Base-by-base conservation (phyloP, 176 grass and related monocot species). In the Lolium perenne region DNA sequence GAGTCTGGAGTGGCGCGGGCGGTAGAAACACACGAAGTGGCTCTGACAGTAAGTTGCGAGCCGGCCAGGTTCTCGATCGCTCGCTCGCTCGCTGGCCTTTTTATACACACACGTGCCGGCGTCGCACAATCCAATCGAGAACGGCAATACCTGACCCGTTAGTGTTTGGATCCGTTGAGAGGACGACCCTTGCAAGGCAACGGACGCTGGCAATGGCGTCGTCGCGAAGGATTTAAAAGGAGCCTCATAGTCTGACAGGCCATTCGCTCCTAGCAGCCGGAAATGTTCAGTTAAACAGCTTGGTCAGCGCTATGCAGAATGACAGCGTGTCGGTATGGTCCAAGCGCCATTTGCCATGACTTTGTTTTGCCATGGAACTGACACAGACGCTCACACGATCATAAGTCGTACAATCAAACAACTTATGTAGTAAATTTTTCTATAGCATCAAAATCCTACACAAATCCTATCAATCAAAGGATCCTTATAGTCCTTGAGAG, bases 51-150 rank as follows among this genome's bases (percentile, higher is more conserved):
- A 26, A 32, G 23, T 15, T 1, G 60, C 29, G 61, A 29, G 22
- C 60, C 60, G 22, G 60, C 22, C 21, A 5, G 61, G 12, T 65
- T 65, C 61, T 32, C 25, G 25, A 0, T 15, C 1, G 23, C 4
- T 29, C 61, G 23, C 4, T 29, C 61, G 61, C 25, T 14, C 61
- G 60, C 60, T 14, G 11, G 23, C 23, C 11, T 2, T 71, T 74
- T 64, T 87, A 87, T 81, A 81, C n/a, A 81, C n/a, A 86, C 56
- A 73, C 4, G 15, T 23, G n/a, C 61, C 61, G 25, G 12, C 12
- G 57, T 9, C 20, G 17, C 55, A 10, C 58, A 21, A 10, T 63
- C 23, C 10, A 63, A 0, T 26, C 13, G 26, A 25, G 10, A 63
- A 63, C 1, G 22, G 10, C 11, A 0, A 1, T 23, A 10, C 57